These are phyloP conservation scores for Suillus plorans DNA, from an alignment of 768 basidiomycete species.

Conservation along the genomic window DNA sequence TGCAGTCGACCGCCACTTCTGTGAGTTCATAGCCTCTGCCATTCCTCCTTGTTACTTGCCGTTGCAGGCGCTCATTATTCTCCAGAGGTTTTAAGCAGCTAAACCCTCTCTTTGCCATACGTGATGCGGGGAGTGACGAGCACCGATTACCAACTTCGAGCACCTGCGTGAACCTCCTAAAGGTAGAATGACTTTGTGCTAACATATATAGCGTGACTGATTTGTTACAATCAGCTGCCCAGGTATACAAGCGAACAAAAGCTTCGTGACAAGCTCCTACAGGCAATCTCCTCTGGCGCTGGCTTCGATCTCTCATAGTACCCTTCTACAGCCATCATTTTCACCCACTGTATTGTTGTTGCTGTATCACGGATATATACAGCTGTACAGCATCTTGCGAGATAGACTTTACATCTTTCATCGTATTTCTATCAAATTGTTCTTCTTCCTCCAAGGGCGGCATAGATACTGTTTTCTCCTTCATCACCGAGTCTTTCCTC, in stretches of 20 bases:
- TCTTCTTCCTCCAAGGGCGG: constrained; percentile 28
- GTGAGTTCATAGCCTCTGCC: constrained; percentile 41
- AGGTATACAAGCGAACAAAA: constrained; percentile 61
- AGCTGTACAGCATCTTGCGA: constrained; percentile 12
- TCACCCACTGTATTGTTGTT: not conserved
- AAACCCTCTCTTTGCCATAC: constrained; percentile 84
- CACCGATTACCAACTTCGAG: constrained; percentile 72
- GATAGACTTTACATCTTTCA: constrained; percentile 14
- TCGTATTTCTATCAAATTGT: constrained; percentile 10
- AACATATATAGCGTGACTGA: constrained; percentile 8
- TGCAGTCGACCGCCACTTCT: constrained; percentile 87
- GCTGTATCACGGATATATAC: constrained; percentile 5
- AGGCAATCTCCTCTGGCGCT: constrained; percentile 84
- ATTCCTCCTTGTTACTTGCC: not conserved
- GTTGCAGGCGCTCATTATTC: not conserved
- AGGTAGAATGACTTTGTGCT: constrained; percentile 45
- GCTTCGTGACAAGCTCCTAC: constrained; percentile 74
- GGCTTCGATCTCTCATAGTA: constrained; percentile 88
- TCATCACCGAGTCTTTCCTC: constrained; percentile 50
- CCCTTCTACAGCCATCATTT: not conserved
- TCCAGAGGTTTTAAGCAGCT: constrained; percentile 82
- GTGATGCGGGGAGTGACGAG: constrained; percentile 75
- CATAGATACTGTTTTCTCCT: constrained; percentile 26
- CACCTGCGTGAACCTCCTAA: constrained; percentile 91
- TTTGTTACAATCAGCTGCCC: constrained; percentile 54